Evolutionary conservation across 1,284 basidiomycete species (phyloP), one percentile per base, ranked within the genome.

Genomic region (Ceratobasidium sp.): DNA sequence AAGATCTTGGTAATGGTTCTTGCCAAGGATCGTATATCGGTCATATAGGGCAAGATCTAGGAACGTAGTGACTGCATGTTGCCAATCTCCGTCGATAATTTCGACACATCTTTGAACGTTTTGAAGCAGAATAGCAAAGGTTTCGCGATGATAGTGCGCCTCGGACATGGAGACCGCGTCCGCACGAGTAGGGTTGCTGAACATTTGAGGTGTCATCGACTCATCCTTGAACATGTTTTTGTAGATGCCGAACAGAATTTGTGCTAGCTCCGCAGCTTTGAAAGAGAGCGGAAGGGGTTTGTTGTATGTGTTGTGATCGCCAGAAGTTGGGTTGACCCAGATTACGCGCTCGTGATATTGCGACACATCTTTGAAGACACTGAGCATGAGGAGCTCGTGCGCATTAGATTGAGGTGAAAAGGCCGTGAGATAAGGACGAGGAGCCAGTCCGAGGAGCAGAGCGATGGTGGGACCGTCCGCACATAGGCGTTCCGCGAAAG

Each of bases 291-390:
- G 11, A 36, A 44, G 17, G 11, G 2, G 3, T 4, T 69, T 7
- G 31, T 45, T 22, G 14, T n/a, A n/a, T 17, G 66, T 19, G n/a
- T 57, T 17, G 36, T 22, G 64, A 31, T 69, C 66, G 5, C 66
- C 66, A 19, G 51, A 19, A 9, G 66, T 19, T 5, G 66, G 66
- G 41, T 44, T 19, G 1, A 45, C 22, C 66, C 66, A 69, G 22
- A 41, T 53, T 1, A 69, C 51, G 1, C 51, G 66, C 24, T 69
- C 66, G n/a, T 56, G 66, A 41, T 24, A 69, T 19, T 56, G 66
- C 2, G 33, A 19, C 17, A 24, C 29, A 4, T 57, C 19, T 15
- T 29, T 24, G 53, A n/a, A 31, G 24, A 27, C 41, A n/a, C 22
- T 2, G 17, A 36, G 33, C 2, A 7, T 22, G n/a, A 63, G 11